Evolutionary conservation across 2,329 filamentous ascomycete species (phyloP), one percentile per base, ranked within the genome.

Genomic region (Penicillium sp.): DNA sequence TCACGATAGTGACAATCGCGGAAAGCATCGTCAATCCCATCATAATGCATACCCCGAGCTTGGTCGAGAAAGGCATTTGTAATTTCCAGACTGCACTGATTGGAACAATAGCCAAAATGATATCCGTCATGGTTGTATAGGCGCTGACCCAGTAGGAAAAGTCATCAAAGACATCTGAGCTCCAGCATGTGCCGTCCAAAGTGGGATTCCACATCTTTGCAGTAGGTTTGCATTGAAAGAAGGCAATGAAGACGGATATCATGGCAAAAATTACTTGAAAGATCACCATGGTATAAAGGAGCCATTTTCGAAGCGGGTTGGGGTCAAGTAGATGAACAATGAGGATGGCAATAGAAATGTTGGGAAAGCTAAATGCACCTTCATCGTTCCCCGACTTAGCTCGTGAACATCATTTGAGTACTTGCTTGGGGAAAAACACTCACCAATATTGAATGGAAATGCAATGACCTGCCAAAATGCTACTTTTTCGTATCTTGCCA

Each of bases 21-120:
- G 64, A 66, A 5, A 69, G 53, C 46, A 69, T 22, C 1, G 67
- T 69, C 20, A 69, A 52, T 6, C 64, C 59, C 66, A 69, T 69
- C 63, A 69, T 65, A 14, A 69, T 47, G 43, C 64, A 68, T 5
- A 69, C 48, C 1, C 59, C 51, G 14, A 67, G 5, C 53, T 64
- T 69, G 12, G 62, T 69, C 31, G 56, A 60, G 20, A 31, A 26
- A 0, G 41, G 58, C 65, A 69, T 68, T 42, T 69, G 63, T 26
- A 69, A 51, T 18, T 61, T 67, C 62, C 64, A 68, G 40, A 69
- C 64, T 15, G 57, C 62, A 6, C 46, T 33, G 26, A 68, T 63
- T 6, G 66, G 67, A 2, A 68, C 58, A 7, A 62, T 23, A 12
- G 67, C 67, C 27, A 69, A 53, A 8, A 69, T 51, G 12, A 68